Evolutionary conservation across 1,284 basidiomycete species (phyloP).

Genomic region (Fomitopsis schrenkii): DNA sequence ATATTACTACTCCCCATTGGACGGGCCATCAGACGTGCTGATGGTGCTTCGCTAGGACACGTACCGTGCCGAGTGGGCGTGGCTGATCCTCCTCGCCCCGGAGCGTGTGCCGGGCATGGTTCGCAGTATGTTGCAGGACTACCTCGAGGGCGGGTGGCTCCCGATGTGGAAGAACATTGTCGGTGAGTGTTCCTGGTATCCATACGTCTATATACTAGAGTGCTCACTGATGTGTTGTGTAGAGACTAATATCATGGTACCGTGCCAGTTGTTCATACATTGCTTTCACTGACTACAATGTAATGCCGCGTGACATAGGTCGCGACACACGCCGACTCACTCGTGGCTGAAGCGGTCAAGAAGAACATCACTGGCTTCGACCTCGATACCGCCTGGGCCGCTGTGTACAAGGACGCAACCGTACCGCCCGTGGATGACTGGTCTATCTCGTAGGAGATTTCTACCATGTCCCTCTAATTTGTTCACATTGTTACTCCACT

Average conservation of each 20-base stretch:
- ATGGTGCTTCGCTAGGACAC: slow-evolving; percentile 49
- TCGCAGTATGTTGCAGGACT: slow-evolving; percentile 79
- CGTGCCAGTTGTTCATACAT: background rate
- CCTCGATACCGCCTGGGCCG: slow-evolving; percentile 63
- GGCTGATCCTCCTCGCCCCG: slow-evolving; percentile 74
- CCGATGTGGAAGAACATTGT: slow-evolving; percentile 92
- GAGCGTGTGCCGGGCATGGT: slow-evolving; percentile 76
- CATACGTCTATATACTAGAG: background rate
- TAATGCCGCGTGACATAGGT: slow-evolving; percentile 38
- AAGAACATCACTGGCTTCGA: slow-evolving; percentile 67
- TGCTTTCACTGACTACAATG: background rate
- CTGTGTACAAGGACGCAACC: slow-evolving; percentile 73
- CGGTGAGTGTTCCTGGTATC: slow-evolving; percentile 34
- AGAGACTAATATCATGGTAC: slow-evolving; percentile 76
- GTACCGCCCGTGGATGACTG: slow-evolving; percentile 63
- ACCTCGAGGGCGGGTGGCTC: slow-evolving; percentile 74
- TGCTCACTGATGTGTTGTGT: background rate
- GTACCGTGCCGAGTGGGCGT: slow-evolving; percentile 76
- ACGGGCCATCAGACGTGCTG: background rate
- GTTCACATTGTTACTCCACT: background rate
- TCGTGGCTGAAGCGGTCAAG: slow-evolving; percentile 74
- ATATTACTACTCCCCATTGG: background rate
- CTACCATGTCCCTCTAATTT: background rate
- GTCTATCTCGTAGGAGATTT: slow-evolving; percentile 42
- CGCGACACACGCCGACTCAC: slow-evolving; percentile 76